phyloP scores from a whole-genome alignment of 2,329 filamentous ascomycete species.

The Botrytis cinerea region DNA sequence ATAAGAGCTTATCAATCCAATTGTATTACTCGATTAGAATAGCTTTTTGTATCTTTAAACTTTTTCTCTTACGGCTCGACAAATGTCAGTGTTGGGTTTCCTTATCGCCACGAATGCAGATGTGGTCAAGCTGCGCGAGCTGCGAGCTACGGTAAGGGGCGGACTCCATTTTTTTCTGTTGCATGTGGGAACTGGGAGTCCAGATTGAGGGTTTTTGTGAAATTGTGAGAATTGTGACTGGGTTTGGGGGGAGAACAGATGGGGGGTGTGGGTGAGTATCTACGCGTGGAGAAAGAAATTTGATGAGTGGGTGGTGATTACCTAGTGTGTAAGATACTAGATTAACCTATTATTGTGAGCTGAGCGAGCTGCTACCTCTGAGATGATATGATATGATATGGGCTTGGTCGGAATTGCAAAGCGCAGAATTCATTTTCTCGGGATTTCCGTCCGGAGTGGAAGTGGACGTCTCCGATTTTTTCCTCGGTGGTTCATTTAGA shows the following conservation, averaged over 20 bases:
- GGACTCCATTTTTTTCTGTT: constrained; percentile 5
- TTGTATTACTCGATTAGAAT: constrained; percentile 6
- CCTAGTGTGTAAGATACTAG: neutral
- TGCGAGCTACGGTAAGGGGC: neutral
- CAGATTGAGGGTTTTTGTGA: neutral
- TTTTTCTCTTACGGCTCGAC: neutral
- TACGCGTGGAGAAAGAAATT: neutral
- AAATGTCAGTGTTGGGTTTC: neutral
- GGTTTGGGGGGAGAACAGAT: neutral
- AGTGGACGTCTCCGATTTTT: constrained; percentile 1
- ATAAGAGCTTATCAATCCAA: constrained; percentile 18
- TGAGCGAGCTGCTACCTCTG: neutral
- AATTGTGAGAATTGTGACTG: neutral
- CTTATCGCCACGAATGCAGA: constrained; percentile 9
- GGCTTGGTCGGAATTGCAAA: neutral
- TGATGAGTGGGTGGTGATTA: neutral
- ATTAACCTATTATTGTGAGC: neutral
- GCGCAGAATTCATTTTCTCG: neutral
- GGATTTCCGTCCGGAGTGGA: neutral
- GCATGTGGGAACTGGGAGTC: neutral
- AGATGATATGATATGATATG: neutral
- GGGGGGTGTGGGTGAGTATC: neutral
- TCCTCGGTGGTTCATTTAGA: neutral
- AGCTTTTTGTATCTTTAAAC: neutral
- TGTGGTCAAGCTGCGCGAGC: neutral